Evolutionary conservation across 2,329 filamentous ascomycete species (phyloP).

Genomic region (Aureobasidium sp.): DNA sequence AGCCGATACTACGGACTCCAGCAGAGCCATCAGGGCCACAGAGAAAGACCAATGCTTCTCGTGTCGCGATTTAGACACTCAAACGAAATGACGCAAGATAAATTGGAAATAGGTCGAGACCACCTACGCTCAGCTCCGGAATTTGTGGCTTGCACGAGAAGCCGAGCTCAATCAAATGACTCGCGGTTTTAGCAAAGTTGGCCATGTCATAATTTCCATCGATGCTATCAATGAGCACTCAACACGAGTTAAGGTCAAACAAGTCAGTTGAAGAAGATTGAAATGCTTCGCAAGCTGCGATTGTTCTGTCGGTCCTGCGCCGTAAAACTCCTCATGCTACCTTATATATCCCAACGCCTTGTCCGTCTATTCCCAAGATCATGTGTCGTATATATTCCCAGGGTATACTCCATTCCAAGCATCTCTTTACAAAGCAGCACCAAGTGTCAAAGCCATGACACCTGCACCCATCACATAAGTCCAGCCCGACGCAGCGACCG

Average conservation of each 20-base stretch:
- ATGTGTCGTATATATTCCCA: not conserved
- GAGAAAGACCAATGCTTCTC: no score
- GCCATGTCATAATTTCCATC: no score
- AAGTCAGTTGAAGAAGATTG: no score
- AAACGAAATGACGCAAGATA: not conserved
- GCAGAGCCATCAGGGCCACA: no score
- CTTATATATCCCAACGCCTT: not conserved
- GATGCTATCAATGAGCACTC: no score
- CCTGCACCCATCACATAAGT: not conserved
- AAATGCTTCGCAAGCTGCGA: not conserved
- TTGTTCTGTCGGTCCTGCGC: no score
- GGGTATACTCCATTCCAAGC: not conserved
- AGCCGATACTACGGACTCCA: no score
- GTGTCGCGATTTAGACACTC: not conserved
- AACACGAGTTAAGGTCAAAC: no score
- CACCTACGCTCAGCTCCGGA: not conserved
- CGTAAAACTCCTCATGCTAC: not conserved
- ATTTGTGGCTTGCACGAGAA: not conserved
- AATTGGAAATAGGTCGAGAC: not conserved
- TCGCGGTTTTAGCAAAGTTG: no score
- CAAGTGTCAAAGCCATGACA: conserved; percentile 1
- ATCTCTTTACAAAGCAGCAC: conserved; percentile 1
- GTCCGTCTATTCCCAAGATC: not conserved
- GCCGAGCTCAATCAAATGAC: not conserved
- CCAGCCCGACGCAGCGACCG: not conserved